Conservation (phyloP, 768 basidiomycete species). For the Tylopilus vinaceipallidus region DNA sequence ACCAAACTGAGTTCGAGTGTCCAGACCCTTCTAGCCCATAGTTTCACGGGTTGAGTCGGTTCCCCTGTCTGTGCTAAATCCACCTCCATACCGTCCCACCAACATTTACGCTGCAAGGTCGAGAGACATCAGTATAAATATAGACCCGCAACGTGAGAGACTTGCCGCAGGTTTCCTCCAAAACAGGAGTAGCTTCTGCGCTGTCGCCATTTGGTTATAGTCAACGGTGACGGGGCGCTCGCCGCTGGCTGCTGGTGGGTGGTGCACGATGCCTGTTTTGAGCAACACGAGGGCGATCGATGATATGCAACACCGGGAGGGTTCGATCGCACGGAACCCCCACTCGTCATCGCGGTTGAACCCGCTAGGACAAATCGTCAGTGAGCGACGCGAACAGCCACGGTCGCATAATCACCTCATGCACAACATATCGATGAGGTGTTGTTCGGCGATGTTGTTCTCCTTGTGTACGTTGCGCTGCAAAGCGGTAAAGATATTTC, state of each 20-base stretch:
- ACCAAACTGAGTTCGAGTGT: constrained; percentile 96
- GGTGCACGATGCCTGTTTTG: constrained; percentile 93
- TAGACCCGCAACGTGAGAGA: constrained; percentile 16
- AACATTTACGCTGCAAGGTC: constrained; percentile 87
- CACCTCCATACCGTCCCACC: constrained; percentile 98
- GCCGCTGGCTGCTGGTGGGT: constrained; percentile 46
- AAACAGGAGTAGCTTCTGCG: constrained; percentile 94
- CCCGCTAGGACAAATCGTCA: constrained; percentile 48
- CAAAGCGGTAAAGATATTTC: constrained; percentile 94
- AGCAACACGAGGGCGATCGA: constrained; percentile 96
- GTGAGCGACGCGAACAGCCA: background rate
- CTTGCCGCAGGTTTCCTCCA: constrained; percentile 99
- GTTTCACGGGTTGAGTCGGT: constrained; percentile 63
- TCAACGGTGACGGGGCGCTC: constrained; percentile 81
- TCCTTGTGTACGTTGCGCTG: constrained; percentile 99
- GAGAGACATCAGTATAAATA: background rate
- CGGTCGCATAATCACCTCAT: constrained; percentile 70
- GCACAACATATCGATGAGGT: constrained; percentile 99
- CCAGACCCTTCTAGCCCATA: constrained; percentile 98
- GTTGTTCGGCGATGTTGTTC: constrained; percentile 98
- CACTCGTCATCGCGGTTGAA: constrained; percentile 97
- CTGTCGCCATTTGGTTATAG: constrained; percentile 91
- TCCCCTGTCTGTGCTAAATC: constrained; percentile 65
- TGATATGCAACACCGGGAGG: constrained; percentile 94
- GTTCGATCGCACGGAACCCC: constrained; percentile 96